Base-by-base conservation (phyloP, 2,329 filamentous ascomycete genomes). In the Bipolaris victoriae region DNA sequence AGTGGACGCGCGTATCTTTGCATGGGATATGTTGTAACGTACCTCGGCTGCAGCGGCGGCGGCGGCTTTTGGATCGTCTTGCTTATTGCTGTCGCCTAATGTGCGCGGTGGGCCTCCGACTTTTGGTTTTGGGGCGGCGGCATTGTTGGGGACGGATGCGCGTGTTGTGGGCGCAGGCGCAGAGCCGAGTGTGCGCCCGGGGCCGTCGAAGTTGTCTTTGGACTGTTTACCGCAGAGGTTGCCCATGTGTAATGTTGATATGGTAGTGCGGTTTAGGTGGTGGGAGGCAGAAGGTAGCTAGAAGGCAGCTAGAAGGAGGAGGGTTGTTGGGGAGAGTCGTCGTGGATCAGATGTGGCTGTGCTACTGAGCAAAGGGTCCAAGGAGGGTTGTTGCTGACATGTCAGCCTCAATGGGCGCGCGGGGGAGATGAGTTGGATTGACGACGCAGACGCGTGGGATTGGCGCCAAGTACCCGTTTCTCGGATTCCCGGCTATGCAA, bases 11-110 rank as follows among this genome's bases (percentile, higher is more conserved):
- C 37, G 47, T 39, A 47, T 45, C 16, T n/a, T 41, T 26, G 26
- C 26, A 26, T 26, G 9, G 26, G 26, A 26, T 3, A 3, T 13
- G 45, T 16, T 26, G 41, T 22, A 64, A 80, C 86, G 73, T 76
- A 96, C 92, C 88, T 96, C 90, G 58, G 93, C 93, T 50, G 92
- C 93, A 63, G 86, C 85, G 0, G 91, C 92, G 3, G 93, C 93
- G 58, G 87, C 90, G 53, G 81, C 83, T 57, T 88, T 83, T 33
- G 91, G 88, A 72, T 93, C 88, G 18, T 81, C 80, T 58, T 64
- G 73, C 26, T 45, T 55, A 54, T 63, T 65, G 20, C 59, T 44
- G 31, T 83, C 83, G 18, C 90, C 90, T 40, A 95, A 77, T 2
- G 88, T 89, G 60, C 90, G 83, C 7, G 81, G 84, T 57, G 78